Percentiles rank a stretch among this genome's conserved stretches.
Evolutionary conservation across 2,329 filamentous ascomycete genomes (phyloP).

Genomic region (Aspergillus novoparasiticus): DNA sequence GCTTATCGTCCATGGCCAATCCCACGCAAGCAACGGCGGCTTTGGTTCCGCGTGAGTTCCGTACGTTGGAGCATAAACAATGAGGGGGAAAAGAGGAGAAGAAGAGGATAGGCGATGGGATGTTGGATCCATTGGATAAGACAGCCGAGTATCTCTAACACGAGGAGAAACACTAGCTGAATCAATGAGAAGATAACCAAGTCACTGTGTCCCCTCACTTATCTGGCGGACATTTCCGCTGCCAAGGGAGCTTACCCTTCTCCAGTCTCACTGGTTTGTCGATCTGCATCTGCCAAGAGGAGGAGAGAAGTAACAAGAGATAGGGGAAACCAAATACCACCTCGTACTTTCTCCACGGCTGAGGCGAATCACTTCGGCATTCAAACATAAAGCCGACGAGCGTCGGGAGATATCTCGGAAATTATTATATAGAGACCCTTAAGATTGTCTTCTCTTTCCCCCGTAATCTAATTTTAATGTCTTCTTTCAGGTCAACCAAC

Average conservation of each 20-base stretch:
- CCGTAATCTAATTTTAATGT: too few species aligned
- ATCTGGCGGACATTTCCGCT: not conserved
- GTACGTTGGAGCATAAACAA: not conserved
- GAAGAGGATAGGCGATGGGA: not conserved
- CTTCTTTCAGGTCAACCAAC: too few species aligned
- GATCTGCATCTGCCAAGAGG: not conserved
- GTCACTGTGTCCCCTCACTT: not conserved
- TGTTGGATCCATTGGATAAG: constrained; percentile 12
- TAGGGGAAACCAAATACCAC: not conserved
- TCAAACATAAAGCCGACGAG: not conserved
- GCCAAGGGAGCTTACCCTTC: constrained; percentile 10
- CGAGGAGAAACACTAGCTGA: constrained; percentile 1
- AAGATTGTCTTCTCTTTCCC: too few species aligned
- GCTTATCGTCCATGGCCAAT: constrained; percentile 9
- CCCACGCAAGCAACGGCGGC: not conserved
- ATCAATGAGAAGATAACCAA: not conserved
- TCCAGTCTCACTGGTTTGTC: not conserved
- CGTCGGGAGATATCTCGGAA: not conserved
- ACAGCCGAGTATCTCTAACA: constrained; percentile 18
- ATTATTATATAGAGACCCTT: not conserved
- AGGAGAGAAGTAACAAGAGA: not conserved
- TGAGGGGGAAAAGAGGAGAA: constrained; percentile 14
- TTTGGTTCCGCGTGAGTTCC: not conserved
- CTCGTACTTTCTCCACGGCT: not conserved
- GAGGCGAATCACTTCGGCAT: not conserved